phyloP scores from a whole-genome alignment of 2,329 filamentous ascomycete genomes.

The Volutella citrinella region DNA sequence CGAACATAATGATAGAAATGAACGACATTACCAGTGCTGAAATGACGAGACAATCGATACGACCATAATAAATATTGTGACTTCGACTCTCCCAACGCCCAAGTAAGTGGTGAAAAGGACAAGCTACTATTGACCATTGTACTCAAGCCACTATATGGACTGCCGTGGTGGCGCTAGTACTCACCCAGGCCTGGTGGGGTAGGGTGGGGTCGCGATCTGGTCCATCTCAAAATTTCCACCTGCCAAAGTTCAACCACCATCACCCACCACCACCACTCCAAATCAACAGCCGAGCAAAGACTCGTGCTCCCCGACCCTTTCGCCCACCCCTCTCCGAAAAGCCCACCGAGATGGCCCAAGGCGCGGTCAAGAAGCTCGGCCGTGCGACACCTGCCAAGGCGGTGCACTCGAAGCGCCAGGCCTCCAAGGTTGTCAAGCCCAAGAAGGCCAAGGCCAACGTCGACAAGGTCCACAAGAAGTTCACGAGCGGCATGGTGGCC shows the following conservation, averaged over 20 bases:
- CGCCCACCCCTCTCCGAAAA: neutral
- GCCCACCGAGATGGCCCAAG: slow-evolving; percentile 48
- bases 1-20: slow-evolving; percentile 11
- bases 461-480: slow-evolving; percentile 54
- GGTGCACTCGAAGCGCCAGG: slow-evolving; percentile 40
- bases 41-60: too few species aligned
- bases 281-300: slow-evolving; percentile 1
- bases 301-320: slow-evolving; percentile 1
- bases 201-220: slow-evolving; percentile 1
- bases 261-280: slow-evolving; percentile 21
- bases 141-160: too few species aligned
- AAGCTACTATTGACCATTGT: too few species aligned
- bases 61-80: slow-evolving; percentile 3
- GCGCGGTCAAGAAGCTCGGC: slow-evolving; percentile 47
- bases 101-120: too few species aligned
- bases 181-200: slow-evolving; percentile 9
- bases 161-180: neutral
- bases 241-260: slow-evolving; percentile 43
- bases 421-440: slow-evolving; percentile 48
- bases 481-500: slow-evolving; percentile 50
- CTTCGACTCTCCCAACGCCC: neutral
- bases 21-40: too few species aligned
- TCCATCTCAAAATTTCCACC: slow-evolving; percentile 20
- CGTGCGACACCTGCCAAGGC: slow-evolving; percentile 38
- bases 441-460: slow-evolving; percentile 43